Base-by-base conservation (phyloP, 257 asterid species). In the Ilex aquifolium region DNA sequence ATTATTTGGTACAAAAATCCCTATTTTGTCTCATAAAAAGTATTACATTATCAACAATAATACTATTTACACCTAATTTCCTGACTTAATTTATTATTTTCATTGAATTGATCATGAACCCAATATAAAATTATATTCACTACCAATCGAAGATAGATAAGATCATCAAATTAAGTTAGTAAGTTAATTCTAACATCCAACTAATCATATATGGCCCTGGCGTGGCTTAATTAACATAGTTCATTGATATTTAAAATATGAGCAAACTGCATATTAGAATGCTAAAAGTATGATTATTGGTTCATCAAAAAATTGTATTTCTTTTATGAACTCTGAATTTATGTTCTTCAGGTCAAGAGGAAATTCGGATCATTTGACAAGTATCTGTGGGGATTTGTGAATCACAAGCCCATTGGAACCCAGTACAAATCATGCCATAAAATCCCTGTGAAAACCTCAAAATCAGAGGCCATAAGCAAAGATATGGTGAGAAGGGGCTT, bases 361-460 rank as follows among this genome's bases (percentile, higher is more conserved):
- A 79, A 72, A 66, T 69, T 68, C 4, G 90, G 84, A 27, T 82
- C 95, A 13, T 76, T 88, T 49, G 76, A 78, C 72, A 80, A 82
- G 71, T 88, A 88, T 52, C 63, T 88, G 7, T 88, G 96, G 96
- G 88, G 81, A 48, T 88, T 82, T 75, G 86, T 88, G 72, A 88
- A 88, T 27, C 53, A 76, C 77, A 83, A 82, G 76, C 71, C 91
- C 11, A 82, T 88, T 6, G 69, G 56, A 31, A 85, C 91, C 54
- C 77, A 72, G 29, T 77, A 88, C 80, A 88, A 82, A 76, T 67
- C 72, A 65, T 74, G 86, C 74, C 73, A 82, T 67, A 88, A 82
- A 82, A 85, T 88, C 42, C 96, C 96, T 10, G 96, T 71, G 58
- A 88, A 88, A 90, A 85, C 95, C 7, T 88, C 96, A 11, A 88